Conservation (phyloP, 805 yeast species). For the Kregervanrija delftensis region DNA sequence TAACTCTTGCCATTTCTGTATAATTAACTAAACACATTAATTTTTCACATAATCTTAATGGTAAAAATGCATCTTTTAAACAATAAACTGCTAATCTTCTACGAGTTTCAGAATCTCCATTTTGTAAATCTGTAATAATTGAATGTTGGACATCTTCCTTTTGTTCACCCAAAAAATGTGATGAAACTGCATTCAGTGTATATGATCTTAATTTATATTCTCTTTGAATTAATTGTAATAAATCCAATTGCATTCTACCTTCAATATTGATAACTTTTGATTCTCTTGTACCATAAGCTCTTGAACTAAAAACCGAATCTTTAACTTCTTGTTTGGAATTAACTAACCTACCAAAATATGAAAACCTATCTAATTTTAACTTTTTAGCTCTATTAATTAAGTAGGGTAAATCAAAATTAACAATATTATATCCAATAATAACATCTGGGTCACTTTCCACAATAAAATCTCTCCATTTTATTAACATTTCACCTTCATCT, state of each 20-base stretch:
- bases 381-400: slow-evolving; percentile 81
- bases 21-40: slow-evolving; percentile 95
- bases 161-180: slow-evolving; percentile 89
- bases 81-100: slow-evolving; percentile 95
- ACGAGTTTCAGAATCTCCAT: slow-evolving; percentile 88
- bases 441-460: slow-evolving; percentile 89
- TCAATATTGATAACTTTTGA: slow-evolving; percentile 87
- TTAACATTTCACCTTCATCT: slow-evolving; percentile 75
- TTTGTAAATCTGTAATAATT: slow-evolving; percentile 88
- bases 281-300: slow-evolving; percentile 95
- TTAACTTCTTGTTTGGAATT: slow-evolving; percentile 68
- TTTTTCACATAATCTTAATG: slow-evolving; percentile 80
- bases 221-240: slow-evolving; percentile 87
- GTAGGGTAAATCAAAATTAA: slow-evolving; percentile 94
- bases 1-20: slow-evolving; percentile 99
- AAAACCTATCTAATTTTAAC: slow-evolving; percentile 57
- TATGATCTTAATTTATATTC: slow-evolving; percentile 93
- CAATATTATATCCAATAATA: slow-evolving; percentile 90
- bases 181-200: slow-evolving; percentile 91
- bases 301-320: slow-evolving; percentile 81
- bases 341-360: slow-evolving; percentile 77
- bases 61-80: slow-evolving; percentile 91
- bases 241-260: slow-evolving; percentile 92
- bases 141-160: slow-evolving; percentile 98
- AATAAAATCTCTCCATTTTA: slow-evolving; percentile 82